phyloP scores from a whole-genome alignment of 169 alveolate genomes.

The Amoebophrya sp. region DNA sequence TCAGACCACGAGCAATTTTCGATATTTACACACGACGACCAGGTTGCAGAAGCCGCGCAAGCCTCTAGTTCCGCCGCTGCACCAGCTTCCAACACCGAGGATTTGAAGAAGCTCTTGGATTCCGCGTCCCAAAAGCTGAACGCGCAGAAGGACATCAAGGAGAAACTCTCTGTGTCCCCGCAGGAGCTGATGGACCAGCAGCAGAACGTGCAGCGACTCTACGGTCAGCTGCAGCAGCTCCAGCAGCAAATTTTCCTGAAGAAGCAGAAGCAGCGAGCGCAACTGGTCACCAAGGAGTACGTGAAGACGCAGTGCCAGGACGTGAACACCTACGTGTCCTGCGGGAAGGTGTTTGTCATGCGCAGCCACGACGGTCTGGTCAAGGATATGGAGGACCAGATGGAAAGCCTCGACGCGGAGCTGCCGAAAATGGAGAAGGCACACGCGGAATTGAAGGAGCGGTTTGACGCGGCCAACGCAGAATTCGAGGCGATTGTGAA shows the following conservation, averaged over 20 bases:
- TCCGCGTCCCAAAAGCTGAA: neutral
- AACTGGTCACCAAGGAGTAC: neutral
- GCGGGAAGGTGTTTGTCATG: neutral
- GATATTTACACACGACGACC: too few relatives aligned
- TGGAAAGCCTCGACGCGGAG: neutral
- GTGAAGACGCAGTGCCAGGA: neutral
- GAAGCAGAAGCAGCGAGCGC: neutral
- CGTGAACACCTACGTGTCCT: neutral
- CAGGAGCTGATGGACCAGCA: neutral
- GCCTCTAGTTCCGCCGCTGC: too few relatives aligned
- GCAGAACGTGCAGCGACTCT: neutral
- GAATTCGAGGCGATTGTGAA: neutral
- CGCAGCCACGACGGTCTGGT: neutral
- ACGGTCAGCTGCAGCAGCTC: neutral
- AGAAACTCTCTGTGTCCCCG: neutral
- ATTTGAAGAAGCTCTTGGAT: neutral
- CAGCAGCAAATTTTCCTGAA: neutral
- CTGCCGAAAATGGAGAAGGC: slow-evolving; percentile 21
- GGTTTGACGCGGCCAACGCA: neutral
- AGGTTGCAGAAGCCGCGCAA: too few relatives aligned
- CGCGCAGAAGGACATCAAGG: neutral
- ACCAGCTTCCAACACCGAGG: neutral
- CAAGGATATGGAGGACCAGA: neutral
- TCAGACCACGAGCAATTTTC: too few relatives aligned
- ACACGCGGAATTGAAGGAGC: neutral